Evolutionary conservation across 352 stramenopile genomes (phyloP), one percentile per base, ranked within the genome.

Genomic region (Globisporangium nunn): DNA sequence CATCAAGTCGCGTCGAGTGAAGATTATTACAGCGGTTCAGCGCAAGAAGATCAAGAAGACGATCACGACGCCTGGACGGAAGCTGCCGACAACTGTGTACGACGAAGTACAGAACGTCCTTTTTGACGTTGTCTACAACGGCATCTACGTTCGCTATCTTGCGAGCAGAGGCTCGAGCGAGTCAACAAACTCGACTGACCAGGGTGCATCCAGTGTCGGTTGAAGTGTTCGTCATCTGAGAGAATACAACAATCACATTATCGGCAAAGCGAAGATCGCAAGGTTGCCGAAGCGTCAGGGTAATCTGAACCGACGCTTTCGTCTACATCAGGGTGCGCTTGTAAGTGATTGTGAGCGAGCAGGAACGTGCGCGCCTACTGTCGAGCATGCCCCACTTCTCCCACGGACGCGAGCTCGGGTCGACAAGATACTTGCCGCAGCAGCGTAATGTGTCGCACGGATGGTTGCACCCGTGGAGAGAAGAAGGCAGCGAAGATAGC

Each of bases 1-100:
- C 56, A 72, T 90, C 63, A 85, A 90, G 48, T 84, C 76, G 0
- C 66, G 71, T 1, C 68, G 77, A 5, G 65, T 90, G 31, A 84
- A 81, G 50, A 62, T 85, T 14, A 77, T 85, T 53, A 89, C 79
- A 5, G 74, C 75, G 1, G 73, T 74, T 4, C 77, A 88, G 50
- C 72, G 72, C 49, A 90, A 88, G 52, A 76, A 72, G 39, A 84
- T 90, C 56, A 83, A 87, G 55, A 83, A 84, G 14, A 54, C 56
- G 30, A 85, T 88, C 58, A 87, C 79, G 3, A 84, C 66, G 5
- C 75, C 77, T 1, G 75, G 66, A 35, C 83, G 75, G 41, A 81
- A 74, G 31, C 43, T 90, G 23, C 67, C 68, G 0, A 31, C 33
- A 0, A 61, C 55, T 1, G 65, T 90, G 5, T 88, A 73, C 56